These are phyloP conservation scores for Dipodascopsis uninucleata DNA, from an alignment of 805 yeast genomes.

Conservation along the genomic window DNA sequence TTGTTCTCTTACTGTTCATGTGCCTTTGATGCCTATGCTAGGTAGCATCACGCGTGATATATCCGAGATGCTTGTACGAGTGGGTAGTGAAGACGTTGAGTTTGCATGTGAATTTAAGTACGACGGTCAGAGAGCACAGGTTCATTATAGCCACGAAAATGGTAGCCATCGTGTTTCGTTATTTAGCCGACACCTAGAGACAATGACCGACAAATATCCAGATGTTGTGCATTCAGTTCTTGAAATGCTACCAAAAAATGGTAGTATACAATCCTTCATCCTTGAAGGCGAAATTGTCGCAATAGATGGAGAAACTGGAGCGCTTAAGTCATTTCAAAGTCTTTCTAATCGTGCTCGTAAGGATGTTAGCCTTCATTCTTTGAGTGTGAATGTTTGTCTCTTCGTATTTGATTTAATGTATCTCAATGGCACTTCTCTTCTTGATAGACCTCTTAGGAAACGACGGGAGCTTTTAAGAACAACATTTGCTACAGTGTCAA, in stretches of 20 bases:
- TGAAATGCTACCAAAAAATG: neutral
- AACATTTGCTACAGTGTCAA: conserved; percentile 8
- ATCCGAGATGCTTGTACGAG: conserved; percentile 21
- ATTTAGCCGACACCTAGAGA: conserved; percentile 30
- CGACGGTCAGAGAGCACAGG: conserved; percentile 32
- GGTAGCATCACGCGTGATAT: conserved; percentile 31
- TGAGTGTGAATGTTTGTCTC: conserved; percentile 26
- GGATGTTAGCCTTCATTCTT: conserved; percentile 15
- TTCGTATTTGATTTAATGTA: conserved; percentile 29
- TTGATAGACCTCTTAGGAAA: conserved; percentile 17
- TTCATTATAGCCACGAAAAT: conserved; percentile 22
- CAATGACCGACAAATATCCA: conserved; percentile 31
- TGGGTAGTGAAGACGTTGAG: conserved; percentile 11
- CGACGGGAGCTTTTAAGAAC: conserved; percentile 24
- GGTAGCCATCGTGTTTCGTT: conserved; percentile 26
- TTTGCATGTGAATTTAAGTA: conserved; percentile 32
- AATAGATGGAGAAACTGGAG: conserved; percentile 18
- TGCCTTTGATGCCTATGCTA: conserved; percentile 31
- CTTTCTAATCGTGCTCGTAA: conserved; percentile 27
- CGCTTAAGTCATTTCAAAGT: conserved; percentile 25
- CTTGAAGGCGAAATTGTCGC: conserved; percentile 33
- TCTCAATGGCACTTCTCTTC: conserved; percentile 17
- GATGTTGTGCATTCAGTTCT: conserved; percentile 16
- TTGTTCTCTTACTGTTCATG: conserved; percentile 28
- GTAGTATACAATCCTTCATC: conserved; percentile 22